Evolutionary conservation across 2,329 filamentous ascomycete species (phyloP).

Genomic region (Aspergillus sp.): DNA sequence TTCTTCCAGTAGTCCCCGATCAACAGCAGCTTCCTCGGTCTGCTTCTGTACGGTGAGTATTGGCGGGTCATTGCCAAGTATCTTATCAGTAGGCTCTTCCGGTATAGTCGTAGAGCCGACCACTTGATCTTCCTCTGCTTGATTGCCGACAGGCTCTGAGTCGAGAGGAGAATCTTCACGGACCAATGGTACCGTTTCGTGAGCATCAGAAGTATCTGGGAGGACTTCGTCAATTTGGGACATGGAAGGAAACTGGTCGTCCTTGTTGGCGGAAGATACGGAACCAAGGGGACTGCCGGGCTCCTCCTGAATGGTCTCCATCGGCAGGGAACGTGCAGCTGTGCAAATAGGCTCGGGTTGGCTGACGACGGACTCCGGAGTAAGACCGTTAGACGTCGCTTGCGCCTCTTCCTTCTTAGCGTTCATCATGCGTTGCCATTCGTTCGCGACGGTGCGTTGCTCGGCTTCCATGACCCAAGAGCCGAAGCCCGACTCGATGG

Average conservation of each 20-base stretch:
- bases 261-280: background rate
- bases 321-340: slow-evolving; percentile 11
- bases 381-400: background rate
- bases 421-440: slow-evolving; percentile 42
- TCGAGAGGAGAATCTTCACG: background rate
- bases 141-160: background rate
- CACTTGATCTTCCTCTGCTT: background rate
- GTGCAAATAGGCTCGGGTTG: slow-evolving; percentile 7
- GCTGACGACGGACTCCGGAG: background rate
- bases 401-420: background rate
- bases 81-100: background rate
- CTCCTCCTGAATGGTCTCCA: slow-evolving; percentile 27
- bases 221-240: background rate
- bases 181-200: background rate
- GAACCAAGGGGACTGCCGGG: slow-evolving; percentile 7
- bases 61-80: background rate
- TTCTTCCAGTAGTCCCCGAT: background rate
- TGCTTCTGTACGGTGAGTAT: background rate
- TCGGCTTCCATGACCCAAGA: slow-evolving; percentile 81
- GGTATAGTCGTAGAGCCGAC: background rate
- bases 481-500: slow-evolving; percentile 72
- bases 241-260: background rate
- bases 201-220: background rate
- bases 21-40: background rate
- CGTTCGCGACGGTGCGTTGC: slow-evolving; percentile 66